Evolutionary conservation across 257 asterid species (phyloP), one percentile per base, ranked within the genome.

Genomic region (Osmanthus fragrans): DNA sequence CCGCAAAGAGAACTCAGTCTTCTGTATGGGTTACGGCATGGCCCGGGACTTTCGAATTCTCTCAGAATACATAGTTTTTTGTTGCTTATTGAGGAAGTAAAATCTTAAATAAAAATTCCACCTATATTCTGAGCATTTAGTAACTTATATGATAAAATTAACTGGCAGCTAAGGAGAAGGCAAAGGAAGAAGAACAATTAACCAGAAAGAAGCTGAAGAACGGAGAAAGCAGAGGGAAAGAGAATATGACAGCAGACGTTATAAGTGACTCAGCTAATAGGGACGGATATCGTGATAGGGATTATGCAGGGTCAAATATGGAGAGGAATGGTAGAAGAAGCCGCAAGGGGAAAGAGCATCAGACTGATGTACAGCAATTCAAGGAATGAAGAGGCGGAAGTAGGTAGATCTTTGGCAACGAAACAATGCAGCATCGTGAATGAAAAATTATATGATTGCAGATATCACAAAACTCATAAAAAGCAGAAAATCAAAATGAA

Each of bases 201-300:
- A 89, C 91, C 12, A 85, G 90, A 93, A 86, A 81, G 97, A 95
- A 90, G 88, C 84, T 16, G 99, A 95, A 85, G 99, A 91, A 75
- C 80, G 90, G 71, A 91, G 74, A 87, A 92, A 90, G 90, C 89
- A 80, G 67, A 82, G 88, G 81, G 99, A 95, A 80, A 93, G 87
- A n/a, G n/a, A n/a, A n/a, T n/a, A n/a, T n/a, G n/a, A n/a, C n/a
- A n/a, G n/a, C n/a, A n/a, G n/a, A n/a, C 86, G 82, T n/a, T 33
- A 84, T 92, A 84, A 90, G 92, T 79, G 92, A 76, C 56, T 91
- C 99, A 42, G 72, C 91, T 85, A 97, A 93, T 73, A 87, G 89
- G 85, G 96, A 95, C 85, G 89, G 87, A 83, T 73, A 85, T 64
- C 92, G 86, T 39, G 90, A 88, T 45, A 82, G 95, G 72, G 92